Evolutionary conservation across 2,329 filamentous ascomycete genomes (phyloP).

Genomic region (Paecilomyces fulvus): DNA sequence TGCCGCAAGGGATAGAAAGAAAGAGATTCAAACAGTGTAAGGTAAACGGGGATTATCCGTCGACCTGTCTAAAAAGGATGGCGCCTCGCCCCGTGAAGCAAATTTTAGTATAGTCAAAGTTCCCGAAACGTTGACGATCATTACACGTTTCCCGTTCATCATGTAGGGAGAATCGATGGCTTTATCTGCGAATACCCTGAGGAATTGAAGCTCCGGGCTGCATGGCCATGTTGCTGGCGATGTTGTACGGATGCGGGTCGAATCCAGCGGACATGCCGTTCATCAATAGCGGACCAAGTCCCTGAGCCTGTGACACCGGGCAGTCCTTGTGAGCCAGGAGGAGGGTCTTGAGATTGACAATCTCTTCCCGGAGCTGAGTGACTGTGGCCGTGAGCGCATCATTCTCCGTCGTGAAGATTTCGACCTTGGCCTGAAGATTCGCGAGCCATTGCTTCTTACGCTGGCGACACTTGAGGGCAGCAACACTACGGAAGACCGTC

Average conservation of each 20-base stretch:
- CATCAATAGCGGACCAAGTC: constrained; percentile 44
- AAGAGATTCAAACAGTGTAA: constrained; percentile 10
- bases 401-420: constrained; percentile 86
- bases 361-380: constrained; percentile 76
- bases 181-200: constrained; percentile 30
- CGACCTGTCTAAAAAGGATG: neutral
- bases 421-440: constrained; percentile 89
- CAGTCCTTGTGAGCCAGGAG: constrained; percentile 94
- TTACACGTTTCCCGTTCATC: constrained; percentile 6
- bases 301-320: constrained; percentile 81
- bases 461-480: constrained; percentile 92
- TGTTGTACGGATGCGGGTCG: constrained; percentile 35
- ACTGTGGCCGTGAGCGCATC: constrained; percentile 79
- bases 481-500: constrained; percentile 58
- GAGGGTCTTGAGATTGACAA: constrained; percentile 88
- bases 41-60: neutral
- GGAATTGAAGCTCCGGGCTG: constrained; percentile 27
- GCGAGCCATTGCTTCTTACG: constrained; percentile 98
- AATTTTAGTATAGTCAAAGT: neutral
- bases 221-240: constrained; percentile 35
- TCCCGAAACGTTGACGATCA: constrained; percentile 1
- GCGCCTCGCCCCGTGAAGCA: constrained; percentile 2
- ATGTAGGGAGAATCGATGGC: constrained; percentile 5
- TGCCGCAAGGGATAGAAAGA: constrained; percentile 15
- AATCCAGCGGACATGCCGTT: constrained; percentile 31